A percentile compares a stretch with the other conserved stretches of the same genome.
phyloP scores from a whole-genome alignment of 2,329 filamentous ascomycete genomes.

The Fulvia fulva region DNA sequence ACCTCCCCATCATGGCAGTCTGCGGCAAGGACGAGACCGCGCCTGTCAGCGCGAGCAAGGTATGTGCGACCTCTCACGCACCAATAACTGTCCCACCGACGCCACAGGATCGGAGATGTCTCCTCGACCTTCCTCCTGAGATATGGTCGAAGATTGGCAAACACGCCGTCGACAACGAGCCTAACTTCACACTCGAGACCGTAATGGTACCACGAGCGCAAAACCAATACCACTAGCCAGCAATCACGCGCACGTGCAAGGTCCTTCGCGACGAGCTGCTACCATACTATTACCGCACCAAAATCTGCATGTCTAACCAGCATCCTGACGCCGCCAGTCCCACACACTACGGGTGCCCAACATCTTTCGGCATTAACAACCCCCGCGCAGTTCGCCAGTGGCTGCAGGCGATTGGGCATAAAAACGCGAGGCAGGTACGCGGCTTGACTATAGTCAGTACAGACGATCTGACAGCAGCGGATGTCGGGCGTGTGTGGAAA shows the following conservation, averaged over 20 bases:
- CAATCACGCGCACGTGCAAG: neutral
- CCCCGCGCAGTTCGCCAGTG: neutral
- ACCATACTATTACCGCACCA: neutral
- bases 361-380: too few species aligned
- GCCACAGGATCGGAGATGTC: neutral
- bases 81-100: neutral
- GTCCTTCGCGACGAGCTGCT: neutral
- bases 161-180: neutral
- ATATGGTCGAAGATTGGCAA: slow-evolving; percentile 2
- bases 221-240: neutral
- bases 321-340: neutral
- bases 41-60: neutral
- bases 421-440: neutral
- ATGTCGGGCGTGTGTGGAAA: too few species aligned
- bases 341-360: neutral
- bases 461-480: too few species aligned
- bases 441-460: neutral
- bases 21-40: too few species aligned
- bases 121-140: neutral
- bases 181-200: neutral
- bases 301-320: neutral
- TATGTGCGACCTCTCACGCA: neutral
- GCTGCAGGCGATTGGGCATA: neutral
- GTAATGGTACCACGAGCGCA: neutral
- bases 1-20: too few species aligned